Conservation (phyloP, 768 basidiomycete species). For the Gymnopilus dilepis region DNA sequence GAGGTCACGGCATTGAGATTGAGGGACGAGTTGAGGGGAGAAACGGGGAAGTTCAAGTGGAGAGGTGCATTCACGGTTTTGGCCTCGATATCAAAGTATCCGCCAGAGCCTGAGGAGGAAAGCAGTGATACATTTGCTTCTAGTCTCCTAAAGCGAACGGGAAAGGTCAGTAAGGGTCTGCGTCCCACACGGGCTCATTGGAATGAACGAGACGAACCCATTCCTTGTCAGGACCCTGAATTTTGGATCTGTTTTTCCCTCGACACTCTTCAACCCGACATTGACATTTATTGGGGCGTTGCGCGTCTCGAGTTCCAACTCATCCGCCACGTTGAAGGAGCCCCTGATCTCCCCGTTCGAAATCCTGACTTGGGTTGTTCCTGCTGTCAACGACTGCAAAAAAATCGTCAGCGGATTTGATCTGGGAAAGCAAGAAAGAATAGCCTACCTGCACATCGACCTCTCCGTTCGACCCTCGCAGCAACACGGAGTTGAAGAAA, state of each 20-base stretch:
- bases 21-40: conserved; percentile 41
- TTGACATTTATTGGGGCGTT: conserved; percentile 46
- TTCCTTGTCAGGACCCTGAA: conserved; percentile 6
- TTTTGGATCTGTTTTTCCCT: conserved; percentile 6
- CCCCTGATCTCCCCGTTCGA: conserved; percentile 55
- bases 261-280: conserved; percentile 44
- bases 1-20: conserved; percentile 32
- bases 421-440: not conserved
- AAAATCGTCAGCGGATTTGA: not conserved
- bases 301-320: conserved; percentile 38
- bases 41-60: conserved; percentile 32
- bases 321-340: conserved; percentile 40
- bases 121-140: conserved; percentile 20
- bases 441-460: conserved; percentile 41
- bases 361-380: conserved; percentile 40
- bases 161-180: no score
- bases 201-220: conserved; percentile 4
- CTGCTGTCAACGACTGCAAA: conserved; percentile 39
- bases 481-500: conserved; percentile 49
- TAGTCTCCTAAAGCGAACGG: no score
- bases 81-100: conserved; percentile 37
- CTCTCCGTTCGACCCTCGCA: conserved; percentile 40
- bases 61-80: conserved; percentile 40
- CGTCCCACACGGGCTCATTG: not conserved
- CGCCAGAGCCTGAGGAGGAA: conserved; percentile 21